phyloP scores from a whole-genome alignment of 2,329 filamentous ascomycete genomes.

The Neonectria magnoliae region DNA sequence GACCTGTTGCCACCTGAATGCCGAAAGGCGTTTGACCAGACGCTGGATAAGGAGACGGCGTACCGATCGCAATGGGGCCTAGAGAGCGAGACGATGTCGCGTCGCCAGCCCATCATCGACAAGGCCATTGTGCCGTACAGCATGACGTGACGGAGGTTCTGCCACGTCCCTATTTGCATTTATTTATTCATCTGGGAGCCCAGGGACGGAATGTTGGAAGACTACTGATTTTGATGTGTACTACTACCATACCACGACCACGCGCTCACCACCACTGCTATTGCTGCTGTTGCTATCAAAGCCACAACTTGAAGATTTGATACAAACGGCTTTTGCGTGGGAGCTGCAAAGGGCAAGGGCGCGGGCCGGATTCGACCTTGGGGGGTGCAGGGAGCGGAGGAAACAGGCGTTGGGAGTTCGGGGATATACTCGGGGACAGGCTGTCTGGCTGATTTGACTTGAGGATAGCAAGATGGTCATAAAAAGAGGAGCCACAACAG shows the following conservation, averaged over 20 bases:
- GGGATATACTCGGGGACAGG: conserved; percentile 12
- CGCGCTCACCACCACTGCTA: background rate
- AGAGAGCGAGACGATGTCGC: conserved; percentile 67
- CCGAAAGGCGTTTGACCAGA: conserved; percentile 75
- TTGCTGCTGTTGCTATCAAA: background rate
- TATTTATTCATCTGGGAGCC: background rate
- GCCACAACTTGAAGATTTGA: background rate
- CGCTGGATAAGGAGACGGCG: conserved; percentile 69
- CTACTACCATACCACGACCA: background rate
- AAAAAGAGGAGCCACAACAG: conserved; percentile 7
- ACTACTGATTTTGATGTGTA: conserved; percentile 4
- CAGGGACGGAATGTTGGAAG: background rate
- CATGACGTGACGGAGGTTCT: conserved; percentile 46
- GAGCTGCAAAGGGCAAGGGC: background rate
- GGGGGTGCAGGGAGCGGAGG: background rate
- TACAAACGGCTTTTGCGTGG: background rate
- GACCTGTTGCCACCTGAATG: conserved; percentile 76
- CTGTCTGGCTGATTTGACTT: background rate
- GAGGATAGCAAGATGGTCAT: conserved; percentile 12
- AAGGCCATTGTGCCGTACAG: conserved; percentile 71
- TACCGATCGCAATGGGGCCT: conserved; percentile 82
- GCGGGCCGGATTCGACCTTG: conserved; percentile 3
- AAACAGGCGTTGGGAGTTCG: conserved; percentile 23
- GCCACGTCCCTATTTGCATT: background rate
- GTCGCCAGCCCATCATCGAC: conserved; percentile 67